phyloP scores from a whole-genome alignment of 2,329 filamentous ascomycete genomes.

The Chalaropsis thielavioides region DNA sequence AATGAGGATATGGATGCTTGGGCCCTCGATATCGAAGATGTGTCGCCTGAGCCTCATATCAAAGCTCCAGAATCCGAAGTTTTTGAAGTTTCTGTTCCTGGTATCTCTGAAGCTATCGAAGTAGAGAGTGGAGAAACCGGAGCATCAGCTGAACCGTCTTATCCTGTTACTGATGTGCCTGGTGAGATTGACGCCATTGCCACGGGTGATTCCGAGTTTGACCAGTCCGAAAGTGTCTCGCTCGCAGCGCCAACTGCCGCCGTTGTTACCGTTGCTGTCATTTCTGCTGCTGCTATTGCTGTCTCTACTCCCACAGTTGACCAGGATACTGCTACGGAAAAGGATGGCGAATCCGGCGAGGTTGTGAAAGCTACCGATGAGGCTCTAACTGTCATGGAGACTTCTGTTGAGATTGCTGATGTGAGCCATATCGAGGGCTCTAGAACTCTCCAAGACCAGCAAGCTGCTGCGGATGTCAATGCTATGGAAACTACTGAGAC shows the following conservation, averaged over 20 bases:
- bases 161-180: not conserved
- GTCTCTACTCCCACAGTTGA: not conserved
- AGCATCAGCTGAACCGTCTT: not conserved
- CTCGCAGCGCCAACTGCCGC: not conserved
- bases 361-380: constrained; percentile 6
- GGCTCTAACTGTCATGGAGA: not conserved
- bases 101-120: not conserved
- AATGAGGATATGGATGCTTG: constrained; percentile 13
- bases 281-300: not conserved
- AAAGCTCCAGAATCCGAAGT: not conserved
- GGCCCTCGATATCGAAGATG: constrained; percentile 6
- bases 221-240: not conserved
- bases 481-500: not conserved
- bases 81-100: not conserved
- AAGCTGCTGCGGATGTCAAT: not conserved
- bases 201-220: not conserved
- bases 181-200: constrained; percentile 6
- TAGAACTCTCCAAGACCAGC: constrained; percentile 12
- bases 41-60: not conserved
- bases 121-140: not conserved
- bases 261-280: not conserved
- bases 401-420: not conserved
- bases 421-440: constrained; percentile 8
- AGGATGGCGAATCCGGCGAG: not conserved
- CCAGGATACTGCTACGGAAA: not conserved